Evolutionary conservation across 2,329 filamentous ascomycete genomes (phyloP).

Genomic region (Lachnellula cervina): DNA sequence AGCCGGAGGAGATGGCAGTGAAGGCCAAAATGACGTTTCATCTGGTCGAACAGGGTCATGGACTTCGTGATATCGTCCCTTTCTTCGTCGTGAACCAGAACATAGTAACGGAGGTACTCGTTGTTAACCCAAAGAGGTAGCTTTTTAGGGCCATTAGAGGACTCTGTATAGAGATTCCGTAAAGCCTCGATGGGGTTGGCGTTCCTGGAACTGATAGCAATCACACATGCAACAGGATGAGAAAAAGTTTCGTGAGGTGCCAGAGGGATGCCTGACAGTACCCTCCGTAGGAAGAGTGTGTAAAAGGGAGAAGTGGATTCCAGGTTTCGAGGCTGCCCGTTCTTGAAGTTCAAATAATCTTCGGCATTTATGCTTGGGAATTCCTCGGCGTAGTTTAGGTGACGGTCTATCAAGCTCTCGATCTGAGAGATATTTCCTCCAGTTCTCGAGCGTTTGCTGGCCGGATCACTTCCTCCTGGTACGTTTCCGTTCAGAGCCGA

Average conservation of each 20-base stretch:
- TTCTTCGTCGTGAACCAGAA: slow-evolving; percentile 94
- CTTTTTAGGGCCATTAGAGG: slow-evolving; percentile 68
- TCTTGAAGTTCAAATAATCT: slow-evolving; percentile 35
- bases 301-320: slow-evolving; percentile 70
- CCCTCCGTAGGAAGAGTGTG: slow-evolving; percentile 73
- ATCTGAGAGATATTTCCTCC: slow-evolving; percentile 60
- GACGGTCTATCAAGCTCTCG: slow-evolving; percentile 74
- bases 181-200: slow-evolving; percentile 80
- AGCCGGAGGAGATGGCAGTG: slow-evolving; percentile 90
- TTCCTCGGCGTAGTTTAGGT: slow-evolving; percentile 69
- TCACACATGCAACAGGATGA: slow-evolving; percentile 90
- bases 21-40: slow-evolving; percentile 96
- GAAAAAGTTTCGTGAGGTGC: slow-evolving; percentile 88
- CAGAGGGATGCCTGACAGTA: slow-evolving; percentile 74
- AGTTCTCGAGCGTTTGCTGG: slow-evolving; percentile 23
- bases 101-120: slow-evolving; percentile 92
- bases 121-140: slow-evolving; percentile 83
- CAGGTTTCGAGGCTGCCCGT: slow-evolving; percentile 25
- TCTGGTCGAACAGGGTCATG: slow-evolving; percentile 88
- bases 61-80: slow-evolving; percentile 87
- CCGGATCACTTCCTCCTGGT: slow-evolving; percentile 7
- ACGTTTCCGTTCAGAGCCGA: slow-evolving; percentile 19
- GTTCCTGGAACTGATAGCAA: slow-evolving; percentile 90
- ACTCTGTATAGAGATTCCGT: slow-evolving; percentile 75
- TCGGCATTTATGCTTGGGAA: slow-evolving; percentile 26